Evolutionary conservation across 2,329 filamentous ascomycete species (phyloP).

Genomic region (Tolypocladium endophyticum): DNA sequence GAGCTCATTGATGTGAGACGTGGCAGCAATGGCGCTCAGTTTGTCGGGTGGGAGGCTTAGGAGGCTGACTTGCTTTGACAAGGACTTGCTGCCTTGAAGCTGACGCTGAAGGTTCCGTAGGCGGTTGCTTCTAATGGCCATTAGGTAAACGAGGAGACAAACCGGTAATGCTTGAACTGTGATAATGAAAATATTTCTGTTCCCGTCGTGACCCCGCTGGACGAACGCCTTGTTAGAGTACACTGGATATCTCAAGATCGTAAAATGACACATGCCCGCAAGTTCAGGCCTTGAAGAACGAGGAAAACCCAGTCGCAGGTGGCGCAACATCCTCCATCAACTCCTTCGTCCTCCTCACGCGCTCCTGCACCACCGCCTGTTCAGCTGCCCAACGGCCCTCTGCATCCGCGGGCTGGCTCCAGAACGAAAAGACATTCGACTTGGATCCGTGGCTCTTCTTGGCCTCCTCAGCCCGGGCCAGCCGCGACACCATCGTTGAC

Average conservation of each 20-base stretch:
- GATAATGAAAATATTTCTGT: too few species aligned
- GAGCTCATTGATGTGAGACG: conserved; percentile 9
- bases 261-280: neutral
- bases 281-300: conserved; percentile 29
- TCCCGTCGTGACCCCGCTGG: neutral
- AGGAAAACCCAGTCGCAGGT: conserved; percentile 20
- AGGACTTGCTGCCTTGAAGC: too few species aligned
- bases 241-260: neutral
- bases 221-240: neutral
- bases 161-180: neutral
- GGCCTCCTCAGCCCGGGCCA: conserved; percentile 42
- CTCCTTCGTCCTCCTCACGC: conserved; percentile 38
- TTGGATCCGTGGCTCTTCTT: conserved; percentile 23
- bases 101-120: too few species aligned
- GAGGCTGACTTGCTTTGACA: too few species aligned
- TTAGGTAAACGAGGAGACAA: neutral
- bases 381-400: conserved; percentile 44
- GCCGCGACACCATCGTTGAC: conserved; percentile 63
- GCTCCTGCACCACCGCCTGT: conserved; percentile 41
- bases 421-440: conserved; percentile 24
- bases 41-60: too few species aligned
- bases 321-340: conserved; percentile 38
- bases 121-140: too few species aligned
- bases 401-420: conserved; percentile 20
- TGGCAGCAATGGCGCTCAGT: too few species aligned